phyloP scores from a whole-genome alignment of 2,329 filamentous ascomycete genomes.

The Aspergillus proliferans region DNA sequence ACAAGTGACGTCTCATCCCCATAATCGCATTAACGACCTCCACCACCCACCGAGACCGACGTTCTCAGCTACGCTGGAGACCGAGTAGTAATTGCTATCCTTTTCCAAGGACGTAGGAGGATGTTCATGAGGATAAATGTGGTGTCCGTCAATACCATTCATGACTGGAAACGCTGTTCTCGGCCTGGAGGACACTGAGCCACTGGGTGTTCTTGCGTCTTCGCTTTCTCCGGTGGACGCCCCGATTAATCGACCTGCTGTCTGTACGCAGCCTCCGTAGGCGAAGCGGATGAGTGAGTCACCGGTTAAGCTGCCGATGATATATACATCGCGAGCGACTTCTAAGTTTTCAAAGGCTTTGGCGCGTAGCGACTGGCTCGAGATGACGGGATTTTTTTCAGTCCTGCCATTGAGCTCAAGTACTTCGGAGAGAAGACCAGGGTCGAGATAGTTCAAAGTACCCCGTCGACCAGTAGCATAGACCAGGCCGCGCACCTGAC shows the following conservation, averaged over 20 bases:
- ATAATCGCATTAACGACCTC: neutral
- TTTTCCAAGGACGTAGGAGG: neutral
- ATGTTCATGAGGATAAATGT: slow-evolving; percentile 10
- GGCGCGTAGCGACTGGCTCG: slow-evolving; percentile 48
- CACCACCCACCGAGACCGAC: neutral
- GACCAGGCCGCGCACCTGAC: slow-evolving; percentile 44
- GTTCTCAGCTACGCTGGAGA: neutral
- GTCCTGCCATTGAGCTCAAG: slow-evolving; percentile 21
- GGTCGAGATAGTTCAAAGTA: slow-evolving; percentile 47
- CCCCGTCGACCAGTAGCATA: slow-evolving; percentile 55
- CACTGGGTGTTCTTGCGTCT: slow-evolving; percentile 2
- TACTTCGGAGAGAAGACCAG: slow-evolving; percentile 43
- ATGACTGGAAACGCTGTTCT: slow-evolving; percentile 23
- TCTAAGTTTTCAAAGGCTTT: slow-evolving; percentile 49
- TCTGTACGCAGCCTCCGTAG: slow-evolving; percentile 53
- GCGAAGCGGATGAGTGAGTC: slow-evolving; percentile 57
- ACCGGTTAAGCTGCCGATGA: slow-evolving; percentile 54
- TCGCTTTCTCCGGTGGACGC: slow-evolving; percentile 13
- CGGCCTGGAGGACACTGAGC: slow-evolving; percentile 10
- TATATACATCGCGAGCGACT: slow-evolving; percentile 48
- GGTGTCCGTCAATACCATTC: slow-evolving; percentile 35
- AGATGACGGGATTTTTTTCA: slow-evolving; percentile 34
- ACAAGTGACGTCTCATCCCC: neutral
- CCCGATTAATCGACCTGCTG: slow-evolving; percentile 47
- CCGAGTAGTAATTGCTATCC: neutral